Base-by-base conservation (phyloP, 163 green algal genomes). In the Prototheca wickerhamii region DNA sequence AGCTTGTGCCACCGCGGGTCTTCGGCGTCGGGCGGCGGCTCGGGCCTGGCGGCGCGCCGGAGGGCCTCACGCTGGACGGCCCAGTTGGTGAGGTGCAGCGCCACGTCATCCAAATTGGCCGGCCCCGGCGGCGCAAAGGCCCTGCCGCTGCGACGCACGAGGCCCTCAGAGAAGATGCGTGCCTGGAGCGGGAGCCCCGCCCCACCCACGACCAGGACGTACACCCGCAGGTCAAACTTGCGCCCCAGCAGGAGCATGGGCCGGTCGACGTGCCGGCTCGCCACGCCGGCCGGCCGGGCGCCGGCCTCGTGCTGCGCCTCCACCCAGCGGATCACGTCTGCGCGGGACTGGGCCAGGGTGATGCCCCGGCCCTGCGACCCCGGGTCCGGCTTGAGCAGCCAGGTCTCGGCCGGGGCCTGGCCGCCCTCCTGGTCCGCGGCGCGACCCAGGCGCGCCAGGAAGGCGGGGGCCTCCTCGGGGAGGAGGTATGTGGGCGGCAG, bases 151-250 rank as follows among this genome's bases (percentile, higher is more conserved):
- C 25, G 51, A 0, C 65, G 28, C 6, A 57, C 65, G 2, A 72
- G 34, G 20, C 65, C 65, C 18, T 72, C 58, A 23, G 43, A 58
- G 58, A 60, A 72, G 3, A 72, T 46, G 35, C 62, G 63, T 29
- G 62, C 62, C 7, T 62, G 17, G 28, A 76, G 73, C 4, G 73
- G 69, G n/a, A n/a, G n/a, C n/a, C n/a, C n/a, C 2, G 64, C 57
- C 3, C 32, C 63, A 26, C 26, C 42, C 37, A 40, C 54, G 8
- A 85, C 70, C 4, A 85, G 71, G 52, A 71, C 75, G 49, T 83
- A 85, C 7, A 83, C 37, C 23, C 78, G 61, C 37, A 85, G 60
- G 50, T 81, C 75, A 61, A 81, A 85, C 64, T 85, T 85, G 46
- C 49, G 42, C 21, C 72, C 75, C 10, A 67, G 52, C 5, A 83